Conservation (phyloP, 2,329 filamentous ascomycete genomes). For the Trichoderma atrobrunneum region DNA sequence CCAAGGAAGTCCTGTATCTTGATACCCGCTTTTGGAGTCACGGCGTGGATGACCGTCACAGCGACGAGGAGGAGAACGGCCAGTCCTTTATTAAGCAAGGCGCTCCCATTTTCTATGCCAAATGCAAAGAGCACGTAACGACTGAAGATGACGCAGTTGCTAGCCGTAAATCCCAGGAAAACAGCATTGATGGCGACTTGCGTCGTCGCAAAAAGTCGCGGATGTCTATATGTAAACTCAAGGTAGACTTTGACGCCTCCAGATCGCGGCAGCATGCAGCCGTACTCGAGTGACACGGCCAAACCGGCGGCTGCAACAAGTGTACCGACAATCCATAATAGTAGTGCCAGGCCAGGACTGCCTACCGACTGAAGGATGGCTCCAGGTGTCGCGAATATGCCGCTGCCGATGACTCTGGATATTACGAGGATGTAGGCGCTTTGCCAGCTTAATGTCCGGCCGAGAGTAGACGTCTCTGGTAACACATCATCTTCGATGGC, state of each 20-base stretch:
- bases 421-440: slow-evolving; percentile 66
- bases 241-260: slow-evolving; percentile 70
- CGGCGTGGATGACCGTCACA: slow-evolving; percentile 58
- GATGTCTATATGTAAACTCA: slow-evolving; percentile 64
- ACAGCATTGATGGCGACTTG: slow-evolving; percentile 63
- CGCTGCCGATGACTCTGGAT: slow-evolving; percentile 65
- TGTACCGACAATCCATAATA: slow-evolving; percentile 63
- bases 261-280: slow-evolving; percentile 67
- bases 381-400: slow-evolving; percentile 70
- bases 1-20: slow-evolving; percentile 59
- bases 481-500: slow-evolving; percentile 56
- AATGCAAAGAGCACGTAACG: slow-evolving; percentile 62
- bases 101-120: slow-evolving; percentile 48
- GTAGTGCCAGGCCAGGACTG: slow-evolving; percentile 60
- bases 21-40: slow-evolving; percentile 56
- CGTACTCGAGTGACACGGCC: slow-evolving; percentile 63
- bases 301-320: slow-evolving; percentile 60
- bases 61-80: slow-evolving; percentile 55
- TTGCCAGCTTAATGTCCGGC: slow-evolving; percentile 59
- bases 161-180: slow-evolving; percentile 64
- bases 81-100: slow-evolving; percentile 52
- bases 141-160: slow-evolving; percentile 68
- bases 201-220: slow-evolving; percentile 62
- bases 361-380: slow-evolving; percentile 65
- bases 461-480: slow-evolving; percentile 56